Conservation (phyloP, 1,284 basidiomycete genomes). For the Fomitopsis palustris region DNA sequence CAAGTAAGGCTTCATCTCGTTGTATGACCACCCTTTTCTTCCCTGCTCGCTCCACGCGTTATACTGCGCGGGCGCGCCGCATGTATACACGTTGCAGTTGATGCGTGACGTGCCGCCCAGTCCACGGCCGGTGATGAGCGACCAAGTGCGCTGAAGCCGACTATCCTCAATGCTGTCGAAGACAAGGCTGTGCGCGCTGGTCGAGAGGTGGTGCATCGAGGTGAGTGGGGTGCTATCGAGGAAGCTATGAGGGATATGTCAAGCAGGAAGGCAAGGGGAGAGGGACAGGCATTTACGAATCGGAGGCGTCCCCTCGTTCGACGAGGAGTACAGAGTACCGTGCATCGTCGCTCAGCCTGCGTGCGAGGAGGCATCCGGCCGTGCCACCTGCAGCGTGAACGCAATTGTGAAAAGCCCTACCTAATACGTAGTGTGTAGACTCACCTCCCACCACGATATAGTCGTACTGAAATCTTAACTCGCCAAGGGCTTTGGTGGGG, state of each 20-base stretch:
- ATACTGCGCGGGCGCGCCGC: conserved; percentile 34
- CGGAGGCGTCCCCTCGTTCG: background rate
- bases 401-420: background rate
- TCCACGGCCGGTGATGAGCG: background rate
- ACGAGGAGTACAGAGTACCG: background rate
- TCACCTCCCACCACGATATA: background rate
- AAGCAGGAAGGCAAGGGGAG: background rate
- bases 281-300: background rate
- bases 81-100: conserved; percentile 26
- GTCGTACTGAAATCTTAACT: background rate
- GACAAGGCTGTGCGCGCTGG: background rate
- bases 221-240: background rate
- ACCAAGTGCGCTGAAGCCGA: background rate
- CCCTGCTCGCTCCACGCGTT: conserved; percentile 33
- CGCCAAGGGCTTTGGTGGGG: background rate
- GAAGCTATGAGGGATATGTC: background rate
- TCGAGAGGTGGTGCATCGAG: background rate
- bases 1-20: conserved; percentile 35
- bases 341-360: background rate
- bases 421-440: background rate
- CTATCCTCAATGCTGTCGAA: background rate
- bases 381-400: background rate
- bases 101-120: conserved; percentile 2
- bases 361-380: background rate
- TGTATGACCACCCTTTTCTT: conserved; percentile 33